Evolutionary conservation across 2,329 filamentous ascomycete species (phyloP).

Genomic region (Ambrosiella cleistominuta): DNA sequence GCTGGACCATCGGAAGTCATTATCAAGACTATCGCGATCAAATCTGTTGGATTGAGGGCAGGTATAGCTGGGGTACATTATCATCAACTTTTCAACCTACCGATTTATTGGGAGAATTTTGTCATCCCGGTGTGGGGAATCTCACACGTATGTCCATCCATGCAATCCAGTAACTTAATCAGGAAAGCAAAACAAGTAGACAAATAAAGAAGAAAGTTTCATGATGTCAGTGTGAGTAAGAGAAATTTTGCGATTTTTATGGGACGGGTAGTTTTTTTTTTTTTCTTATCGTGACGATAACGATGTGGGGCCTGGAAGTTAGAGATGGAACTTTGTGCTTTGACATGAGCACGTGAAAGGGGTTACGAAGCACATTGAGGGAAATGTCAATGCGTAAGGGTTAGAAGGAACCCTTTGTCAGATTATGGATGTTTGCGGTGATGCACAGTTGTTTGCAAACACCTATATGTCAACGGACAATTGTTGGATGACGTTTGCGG

Average conservation of each 20-base stretch:
- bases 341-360: not conserved
- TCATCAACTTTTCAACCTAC: not conserved
- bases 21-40: not conserved
- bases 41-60: not conserved
- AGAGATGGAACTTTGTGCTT: not conserved
- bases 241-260: slow-evolving; percentile 1
- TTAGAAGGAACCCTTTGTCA: not conserved
- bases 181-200: not conserved
- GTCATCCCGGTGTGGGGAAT: slow-evolving; percentile 12
- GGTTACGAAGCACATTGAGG: not conserved
- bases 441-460: too few relatives aligned
- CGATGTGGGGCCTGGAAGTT: not conserved
- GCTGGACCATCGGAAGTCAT: not conserved
- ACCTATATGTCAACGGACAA: too few relatives aligned
- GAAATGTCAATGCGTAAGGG: not conserved
- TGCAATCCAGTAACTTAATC: slow-evolving; percentile 6
- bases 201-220: not conserved
- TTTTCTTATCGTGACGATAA: slow-evolving; percentile 2
- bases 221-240: not conserved
- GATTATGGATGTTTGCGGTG: too few relatives aligned
- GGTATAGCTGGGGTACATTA: not conserved
- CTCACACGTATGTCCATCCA: slow-evolving; percentile 8
- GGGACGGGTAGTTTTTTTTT: not conserved
- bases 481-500: too few relatives aligned
- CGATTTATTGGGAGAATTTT: not conserved